Evolutionary conservation across 1,284 basidiomycete genomes (phyloP), one percentile per base, ranked within the genome.

Genomic region (Microbotryum saponariae): DNA sequence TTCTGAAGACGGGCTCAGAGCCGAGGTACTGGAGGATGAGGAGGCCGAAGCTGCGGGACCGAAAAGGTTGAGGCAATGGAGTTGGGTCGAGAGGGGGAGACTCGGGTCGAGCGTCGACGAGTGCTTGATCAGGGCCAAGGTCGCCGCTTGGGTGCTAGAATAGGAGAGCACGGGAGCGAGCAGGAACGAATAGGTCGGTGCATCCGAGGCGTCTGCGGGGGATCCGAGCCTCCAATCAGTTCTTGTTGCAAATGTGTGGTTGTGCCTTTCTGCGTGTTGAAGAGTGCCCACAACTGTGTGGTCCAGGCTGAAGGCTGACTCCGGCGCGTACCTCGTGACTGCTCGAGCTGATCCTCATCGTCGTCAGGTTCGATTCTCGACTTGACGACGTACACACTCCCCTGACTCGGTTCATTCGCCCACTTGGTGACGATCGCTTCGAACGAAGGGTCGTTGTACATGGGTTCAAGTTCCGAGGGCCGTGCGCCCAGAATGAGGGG

Each of bases 121-220:
- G 53, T 92, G 87, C 77, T 97, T 97, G 80, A 98, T 96, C 74
- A 97, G 82, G 42, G 92, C 92, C 55, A 98, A 83, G 0, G 91
- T 94, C 10, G 87, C 88, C 59, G 87, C 81, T 77, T 90, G 85
- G 46, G 84, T 83, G 12, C 87, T 78, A 54, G 90, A 85, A 77
- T 96, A 92, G n/a, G 82, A 81, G 31, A 91, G 81, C 60, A 87
- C 83, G 9, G 83, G 76, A 12, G 86, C 84, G 58, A 92, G 79
- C 45, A 83, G 79, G 74, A 90, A 91, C 51, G 80, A 78, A 74
- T 54, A 64, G 42, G 56, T 49, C 42, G 54, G 58, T 47, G 46
- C 37, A 2, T 9, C 3, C 23, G 47, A 10, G 25, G 48, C 20
- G 20, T 58, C 51, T 42, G 14, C 12, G 2, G 14, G 37, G 20